Percentiles rank a stretch among this genome's conserved stretches.
Evolutionary conservation across 345 rosid genomes (phyloP).

Genomic region (Gossypium ekmanianum): DNA sequence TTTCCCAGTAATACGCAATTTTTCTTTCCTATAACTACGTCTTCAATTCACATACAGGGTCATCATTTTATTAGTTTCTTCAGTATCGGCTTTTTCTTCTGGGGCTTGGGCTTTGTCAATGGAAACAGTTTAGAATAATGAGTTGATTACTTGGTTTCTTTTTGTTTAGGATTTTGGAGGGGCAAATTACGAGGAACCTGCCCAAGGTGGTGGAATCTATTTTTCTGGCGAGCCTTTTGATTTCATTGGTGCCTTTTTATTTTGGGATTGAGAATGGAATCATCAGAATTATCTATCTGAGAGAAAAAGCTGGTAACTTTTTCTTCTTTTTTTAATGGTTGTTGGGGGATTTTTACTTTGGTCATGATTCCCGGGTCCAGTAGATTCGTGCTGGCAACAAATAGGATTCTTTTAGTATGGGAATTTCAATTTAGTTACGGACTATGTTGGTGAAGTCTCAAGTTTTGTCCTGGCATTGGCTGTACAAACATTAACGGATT

Average conservation of each 20-base stretch:
- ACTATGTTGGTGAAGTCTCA: conserved; percentile 4
- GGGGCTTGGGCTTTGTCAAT: too few species aligned
- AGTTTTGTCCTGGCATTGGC: conserved; percentile 5
- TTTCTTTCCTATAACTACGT: too few species aligned
- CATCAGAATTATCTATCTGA: not conserved
- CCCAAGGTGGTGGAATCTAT: conserved; percentile 8
- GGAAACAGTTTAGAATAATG: not conserved
- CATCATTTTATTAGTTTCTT: too few species aligned
- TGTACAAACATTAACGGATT: conserved; percentile 12
- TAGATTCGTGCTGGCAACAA: conserved; percentile 22
- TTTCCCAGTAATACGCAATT: too few species aligned
- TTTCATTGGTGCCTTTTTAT: conserved; percentile 10
- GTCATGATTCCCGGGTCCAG: conserved; percentile 32
- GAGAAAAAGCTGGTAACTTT: conserved; percentile 12
- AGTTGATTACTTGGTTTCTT: not conserved
- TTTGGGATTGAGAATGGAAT: conserved; percentile 13
- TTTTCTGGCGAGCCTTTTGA: conserved; percentile 10
- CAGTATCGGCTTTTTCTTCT: too few species aligned
- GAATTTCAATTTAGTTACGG: conserved; percentile 20
- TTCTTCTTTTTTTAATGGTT: not conserved
- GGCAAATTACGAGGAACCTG: conserved; percentile 7
- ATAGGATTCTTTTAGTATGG: conserved; percentile 5
- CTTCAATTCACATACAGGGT: too few species aligned
- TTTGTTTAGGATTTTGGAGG: conserved; percentile 5
- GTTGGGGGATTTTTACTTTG: not conserved